These are phyloP conservation scores for Melampsora occidentalis DNA, from an alignment of 1,284 basidiomycete genomes.

Conservation along the genomic window DNA sequence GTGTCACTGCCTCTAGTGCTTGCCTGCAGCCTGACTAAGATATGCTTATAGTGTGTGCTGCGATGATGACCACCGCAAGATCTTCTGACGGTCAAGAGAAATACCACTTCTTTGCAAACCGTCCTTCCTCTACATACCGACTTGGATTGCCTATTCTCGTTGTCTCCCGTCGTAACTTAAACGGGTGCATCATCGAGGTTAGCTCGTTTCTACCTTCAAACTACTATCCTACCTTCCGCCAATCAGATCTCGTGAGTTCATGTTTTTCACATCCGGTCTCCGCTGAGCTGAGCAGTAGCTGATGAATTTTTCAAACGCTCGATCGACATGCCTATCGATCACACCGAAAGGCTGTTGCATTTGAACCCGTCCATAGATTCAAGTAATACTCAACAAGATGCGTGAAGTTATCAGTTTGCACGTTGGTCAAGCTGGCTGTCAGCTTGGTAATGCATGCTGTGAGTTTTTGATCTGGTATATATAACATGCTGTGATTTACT, in stretches of 20 bases:
- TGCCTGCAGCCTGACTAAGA: too few relatives aligned
- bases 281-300: neutral
- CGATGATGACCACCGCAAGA: too few relatives aligned
- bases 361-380: neutral
- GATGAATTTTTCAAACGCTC: neutral
- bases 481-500: neutral
- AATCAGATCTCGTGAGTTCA: too few relatives aligned
- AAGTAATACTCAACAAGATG: neutral
- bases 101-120: too few relatives aligned
- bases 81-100: too few relatives aligned
- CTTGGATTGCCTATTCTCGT: constrained; percentile 1
- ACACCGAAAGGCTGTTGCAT: too few relatives aligned
- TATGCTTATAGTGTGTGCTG: too few relatives aligned
- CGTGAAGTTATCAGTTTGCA: constrained; percentile 81
- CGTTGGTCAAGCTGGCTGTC: constrained; percentile 92
- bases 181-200: constrained; percentile 18
- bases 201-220: neutral
- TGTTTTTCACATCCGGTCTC: neutral
- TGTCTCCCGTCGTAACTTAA: constrained; percentile 40
- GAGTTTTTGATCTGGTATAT: neutral
- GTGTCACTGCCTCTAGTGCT: too few relatives aligned
- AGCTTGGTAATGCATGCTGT: constrained; percentile 54
- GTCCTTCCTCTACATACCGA: too few relatives aligned
- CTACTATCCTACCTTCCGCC: neutral
- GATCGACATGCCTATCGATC: neutral